These are phyloP conservation scores for Isabelozyma rhagii DNA, from an alignment of 805 yeast genomes.

Conservation along the genomic window DNA sequence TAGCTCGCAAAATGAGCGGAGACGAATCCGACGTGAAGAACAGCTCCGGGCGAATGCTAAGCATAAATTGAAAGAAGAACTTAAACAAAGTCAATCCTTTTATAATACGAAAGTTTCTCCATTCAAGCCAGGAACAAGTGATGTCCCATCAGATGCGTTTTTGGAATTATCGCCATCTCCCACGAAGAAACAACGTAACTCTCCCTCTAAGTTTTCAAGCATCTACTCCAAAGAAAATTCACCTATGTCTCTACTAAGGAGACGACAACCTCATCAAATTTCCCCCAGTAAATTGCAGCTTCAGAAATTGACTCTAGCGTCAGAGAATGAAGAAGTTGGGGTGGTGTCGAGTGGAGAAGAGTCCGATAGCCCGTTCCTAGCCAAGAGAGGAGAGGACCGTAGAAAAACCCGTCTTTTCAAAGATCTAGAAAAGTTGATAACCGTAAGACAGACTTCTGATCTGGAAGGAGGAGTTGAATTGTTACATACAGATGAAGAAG, in stretches of 20 bases:
- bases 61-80: constrained; percentile 11
- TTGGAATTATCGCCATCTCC: constrained; percentile 27
- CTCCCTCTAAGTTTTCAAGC: background rate
- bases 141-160: constrained; percentile 18
- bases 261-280: background rate
- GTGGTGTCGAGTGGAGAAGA: background rate
- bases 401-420: background rate
- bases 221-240: background rate
- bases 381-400: background rate
- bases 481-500: too few relatives aligned
- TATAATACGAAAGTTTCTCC: constrained; percentile 4
- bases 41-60: constrained; percentile 5
- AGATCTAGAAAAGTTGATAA: background rate
- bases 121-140: background rate
- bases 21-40: constrained; percentile 6
- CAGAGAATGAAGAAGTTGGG: background rate
- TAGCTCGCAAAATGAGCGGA: constrained; percentile 15
- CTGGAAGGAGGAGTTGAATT: background rate
- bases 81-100: constrained; percentile 14
- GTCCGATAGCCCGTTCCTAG: background rate
- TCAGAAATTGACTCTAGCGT: background rate
- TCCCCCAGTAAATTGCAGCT: background rate
- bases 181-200: constrained; percentile 15
- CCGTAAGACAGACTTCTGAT: background rate
- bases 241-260: background rate